phyloP scores from a whole-genome alignment of 2,329 filamentous ascomycete species.

The Onygenales sp. region DNA sequence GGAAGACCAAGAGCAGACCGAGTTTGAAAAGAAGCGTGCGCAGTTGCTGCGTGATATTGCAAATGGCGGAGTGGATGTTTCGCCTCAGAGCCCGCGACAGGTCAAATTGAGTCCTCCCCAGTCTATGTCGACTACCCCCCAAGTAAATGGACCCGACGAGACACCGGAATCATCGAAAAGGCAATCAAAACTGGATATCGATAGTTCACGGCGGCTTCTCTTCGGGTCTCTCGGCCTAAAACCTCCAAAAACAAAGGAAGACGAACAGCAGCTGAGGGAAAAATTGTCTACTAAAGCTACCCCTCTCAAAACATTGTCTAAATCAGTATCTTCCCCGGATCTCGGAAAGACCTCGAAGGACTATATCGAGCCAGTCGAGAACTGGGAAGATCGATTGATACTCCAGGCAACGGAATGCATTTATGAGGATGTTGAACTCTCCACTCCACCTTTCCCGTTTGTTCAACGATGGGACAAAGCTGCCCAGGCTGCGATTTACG shows the following conservation, averaged over 20 bases:
- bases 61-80: constrained; percentile 44
- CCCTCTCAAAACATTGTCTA: constrained; percentile 20
- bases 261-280: constrained; percentile 54
- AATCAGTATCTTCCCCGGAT: constrained; percentile 20
- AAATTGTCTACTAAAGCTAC: constrained; percentile 49
- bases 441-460: constrained; percentile 80
- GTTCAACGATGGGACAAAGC: constrained; percentile 79
- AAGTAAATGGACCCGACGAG: background rate
- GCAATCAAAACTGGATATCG: constrained; percentile 44
- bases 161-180: constrained; percentile 17
- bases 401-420: constrained; percentile 78
- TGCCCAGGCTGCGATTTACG: constrained; percentile 44
- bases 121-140: background rate
- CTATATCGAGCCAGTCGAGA: constrained; percentile 43
- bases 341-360: constrained; percentile 16
- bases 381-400: constrained; percentile 65
- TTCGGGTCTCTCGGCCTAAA: constrained; percentile 64
- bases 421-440: constrained; percentile 57
- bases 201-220: constrained; percentile 56
- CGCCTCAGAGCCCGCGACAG: constrained; percentile 9
- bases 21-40: constrained; percentile 43
- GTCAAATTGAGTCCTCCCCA: constrained; percentile 4
- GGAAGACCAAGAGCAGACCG: constrained; percentile 23
- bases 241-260: constrained; percentile 57
- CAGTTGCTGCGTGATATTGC: constrained; percentile 44